These are phyloP conservation scores for Malus fusca DNA, from an alignment of 306 rosid genomes.

Conservation along the genomic window DNA sequence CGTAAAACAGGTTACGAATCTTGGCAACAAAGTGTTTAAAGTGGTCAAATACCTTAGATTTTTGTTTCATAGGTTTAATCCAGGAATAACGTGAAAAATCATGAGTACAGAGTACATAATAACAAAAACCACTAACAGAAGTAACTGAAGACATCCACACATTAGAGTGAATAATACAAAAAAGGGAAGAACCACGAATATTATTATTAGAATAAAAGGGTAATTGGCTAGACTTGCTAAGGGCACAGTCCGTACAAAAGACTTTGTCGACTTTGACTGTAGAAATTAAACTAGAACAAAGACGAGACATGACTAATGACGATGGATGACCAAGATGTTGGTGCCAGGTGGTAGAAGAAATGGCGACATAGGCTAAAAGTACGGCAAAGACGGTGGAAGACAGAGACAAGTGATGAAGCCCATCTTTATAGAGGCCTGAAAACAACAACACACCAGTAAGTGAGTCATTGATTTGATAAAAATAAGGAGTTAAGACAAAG, in stretches of 20 bases:
- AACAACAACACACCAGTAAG: not conserved
- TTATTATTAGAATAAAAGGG: not conserved
- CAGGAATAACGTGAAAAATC: not conserved
- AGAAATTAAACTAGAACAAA: not conserved
- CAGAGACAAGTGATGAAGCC: not conserved
- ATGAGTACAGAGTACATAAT: not conserved
- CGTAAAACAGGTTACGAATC: not conserved
- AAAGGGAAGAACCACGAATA: not conserved
- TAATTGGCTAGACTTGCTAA: not conserved
- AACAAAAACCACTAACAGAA: not conserved
- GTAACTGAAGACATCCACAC: not conserved
- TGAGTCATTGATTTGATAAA: not conserved
- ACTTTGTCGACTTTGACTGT: fast-evolving
- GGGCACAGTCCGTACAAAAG: not conserved
- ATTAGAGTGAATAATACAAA: not conserved
- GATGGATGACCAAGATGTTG: not conserved
- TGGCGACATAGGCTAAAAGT: not conserved
- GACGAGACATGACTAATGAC: not conserved
- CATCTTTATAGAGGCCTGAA: not conserved
- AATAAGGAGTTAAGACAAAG: not conserved
- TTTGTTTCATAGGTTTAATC: not conserved
- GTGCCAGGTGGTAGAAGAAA: not conserved
- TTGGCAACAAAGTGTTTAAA: not conserved
- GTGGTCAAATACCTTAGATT: not conserved
- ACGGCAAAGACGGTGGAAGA: not conserved